A percentile compares a stretch with the other conserved stretches of the same genome.
Conservation (phyloP, 169 alveolate genomes). For the Plasmodium gallinaceum region DNA sequence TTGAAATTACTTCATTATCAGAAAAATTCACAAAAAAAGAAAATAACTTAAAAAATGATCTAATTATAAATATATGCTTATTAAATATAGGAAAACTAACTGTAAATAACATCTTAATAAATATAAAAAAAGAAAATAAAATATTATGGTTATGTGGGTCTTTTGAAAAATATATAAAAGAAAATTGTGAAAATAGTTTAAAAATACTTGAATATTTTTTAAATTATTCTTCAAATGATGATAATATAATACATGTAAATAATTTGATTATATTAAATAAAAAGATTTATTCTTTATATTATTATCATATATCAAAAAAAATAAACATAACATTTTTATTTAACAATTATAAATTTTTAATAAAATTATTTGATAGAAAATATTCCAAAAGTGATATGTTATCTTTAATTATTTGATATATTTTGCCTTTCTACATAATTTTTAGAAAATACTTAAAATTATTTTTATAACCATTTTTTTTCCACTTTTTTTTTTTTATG, state of each 20-base stretch:
- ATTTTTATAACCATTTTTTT: no score
- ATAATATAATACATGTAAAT: not conserved
- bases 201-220: conserved; percentile 13
- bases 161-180: conserved; percentile 34
- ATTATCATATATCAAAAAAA: conserved; percentile 7
- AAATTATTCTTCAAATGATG: not conserved
- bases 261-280: conserved; percentile 50
- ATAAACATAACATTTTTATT: conserved; percentile 15
- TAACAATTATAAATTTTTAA: conserved; percentile 15
- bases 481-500: no score
- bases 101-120: conserved; percentile 1
- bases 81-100: conserved; percentile 24
- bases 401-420: not conserved
- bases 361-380: conserved; percentile 17
- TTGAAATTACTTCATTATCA: no score
- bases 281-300: conserved; percentile 34
- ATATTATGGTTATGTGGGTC: conserved; percentile 71
- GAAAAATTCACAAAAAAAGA: no score
- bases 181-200: conserved; percentile 21
- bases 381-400: not conserved
- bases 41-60: no score
- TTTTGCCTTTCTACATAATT: no score
- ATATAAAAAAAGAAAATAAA: conserved; percentile 26
- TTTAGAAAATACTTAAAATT: no score
- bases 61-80: not conserved